Evolutionary conservation across 106 monocot species (phyloP), one percentile per base, ranked within the genome.

Genomic region (Dendrobium officinale): DNA sequence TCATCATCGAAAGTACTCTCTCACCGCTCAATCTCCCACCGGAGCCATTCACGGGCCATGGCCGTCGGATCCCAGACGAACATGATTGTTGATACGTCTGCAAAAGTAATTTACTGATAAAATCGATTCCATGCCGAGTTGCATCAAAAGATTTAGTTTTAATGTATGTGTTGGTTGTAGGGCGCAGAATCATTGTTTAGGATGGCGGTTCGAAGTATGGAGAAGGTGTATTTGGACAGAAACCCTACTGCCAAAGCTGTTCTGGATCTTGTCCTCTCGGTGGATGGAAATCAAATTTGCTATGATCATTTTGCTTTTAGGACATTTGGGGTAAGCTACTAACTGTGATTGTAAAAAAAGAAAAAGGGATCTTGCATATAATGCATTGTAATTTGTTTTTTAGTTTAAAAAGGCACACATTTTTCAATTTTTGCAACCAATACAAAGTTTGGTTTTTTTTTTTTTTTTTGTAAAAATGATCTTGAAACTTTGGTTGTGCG

Each of bases 301-400:
- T 95, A 95, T 64, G 98, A 99, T 91, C 98, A 99, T 81, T 88
- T 99, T 73, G 98, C 98, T 67, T 99, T 93, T 67, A 86, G 98
- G 37, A 99, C 95, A 42, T 99, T 95, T 85, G 98, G 92, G 82
- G 98, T 99, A 89, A 49, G 49, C 8, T 87, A 47, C 5, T 41
- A 4, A 9, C 5, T 75, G 61, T 5, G 37, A 73, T 45, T 61
- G 47, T 77, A 42, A n/a, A 20, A 74, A 16, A 51, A 51, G 13
- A 51, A 15, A 45, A 4, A 68, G 13, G 13, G 40, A 51, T 51
- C 13, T 51, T 15, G 15, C 13, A 51, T 13, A 51, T 13, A 51
- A 1, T 13, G 51, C 51, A 51, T 51, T 51, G 51, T 51, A 51
- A 51, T 51, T 51, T 37, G 37, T 37, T 37, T 3, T 37, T 37